Conservation (phyloP, 148 eudicot genomes). For the Agrostemma githago region DNA sequence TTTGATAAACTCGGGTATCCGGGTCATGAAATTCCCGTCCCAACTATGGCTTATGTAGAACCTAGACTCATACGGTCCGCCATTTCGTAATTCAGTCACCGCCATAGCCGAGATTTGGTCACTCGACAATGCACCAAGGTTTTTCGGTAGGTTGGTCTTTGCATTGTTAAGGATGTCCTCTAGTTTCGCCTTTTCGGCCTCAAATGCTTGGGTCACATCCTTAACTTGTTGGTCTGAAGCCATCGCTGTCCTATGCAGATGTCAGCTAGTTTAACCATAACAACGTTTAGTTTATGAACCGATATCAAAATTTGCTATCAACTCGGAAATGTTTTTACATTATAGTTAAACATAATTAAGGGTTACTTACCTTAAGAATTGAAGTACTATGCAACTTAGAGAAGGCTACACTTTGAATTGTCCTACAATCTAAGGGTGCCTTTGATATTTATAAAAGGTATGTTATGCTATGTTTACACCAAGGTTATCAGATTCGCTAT, state of each 20-base stretch:
- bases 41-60: constrained; percentile 8
- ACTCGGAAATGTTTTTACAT: too few species aligned
- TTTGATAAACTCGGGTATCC: constrained; percentile 10
- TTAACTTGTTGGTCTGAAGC: neutral
- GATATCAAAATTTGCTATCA: too few species aligned
- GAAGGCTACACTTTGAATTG: too few species aligned
- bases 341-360: too few species aligned
- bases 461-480: too few species aligned
- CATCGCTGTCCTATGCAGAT: neutral
- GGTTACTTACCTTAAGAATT: too few species aligned
- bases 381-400: too few species aligned
- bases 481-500: too few species aligned
- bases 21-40: constrained; percentile 3
- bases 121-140: neutral
- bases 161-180: neutral
- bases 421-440: too few species aligned
- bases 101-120: constrained; percentile 8
- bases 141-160: neutral
- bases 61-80: neutral
- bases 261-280: too few species aligned
- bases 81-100: neutral
- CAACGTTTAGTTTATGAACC: too few species aligned
- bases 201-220: neutral
- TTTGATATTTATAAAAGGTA: too few species aligned
- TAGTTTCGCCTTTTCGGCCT: constrained; percentile 2